Conservation (phyloP, 768 basidiomycete genomes). For the Lactarius vividus region DNA sequence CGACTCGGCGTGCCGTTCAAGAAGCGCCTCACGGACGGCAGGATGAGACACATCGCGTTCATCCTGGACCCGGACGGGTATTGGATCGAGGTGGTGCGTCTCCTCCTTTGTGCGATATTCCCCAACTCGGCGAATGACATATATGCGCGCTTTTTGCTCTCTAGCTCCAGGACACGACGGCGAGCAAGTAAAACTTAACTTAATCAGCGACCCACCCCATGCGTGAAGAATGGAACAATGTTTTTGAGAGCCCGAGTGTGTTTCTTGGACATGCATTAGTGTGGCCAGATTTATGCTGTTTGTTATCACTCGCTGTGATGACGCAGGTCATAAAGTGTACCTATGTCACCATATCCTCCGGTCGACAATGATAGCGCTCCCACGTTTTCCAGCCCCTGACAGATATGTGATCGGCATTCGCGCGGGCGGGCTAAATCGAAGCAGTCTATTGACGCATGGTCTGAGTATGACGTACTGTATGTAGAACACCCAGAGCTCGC, state of each 20-base stretch:
- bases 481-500: too few relatives aligned
- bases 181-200: background rate
- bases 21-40: slow-evolving; percentile 83
- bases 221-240: background rate
- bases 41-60: slow-evolving; percentile 83
- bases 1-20: slow-evolving; percentile 77
- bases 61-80: slow-evolving; percentile 78
- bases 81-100: slow-evolving; percentile 29
- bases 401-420: slow-evolving; percentile 7
- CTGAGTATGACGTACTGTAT: too few relatives aligned
- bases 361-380: background rate
- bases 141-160: background rate
- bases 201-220: background rate
- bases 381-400: slow-evolving; percentile 19
- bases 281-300: too few relatives aligned
- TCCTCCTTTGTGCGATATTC: background rate
- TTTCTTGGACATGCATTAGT: too few relatives aligned
- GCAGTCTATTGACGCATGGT: too few relatives aligned
- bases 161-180: slow-evolving; percentile 1
- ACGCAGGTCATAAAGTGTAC: too few relatives aligned
- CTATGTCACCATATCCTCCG: too few relatives aligned
- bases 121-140: background rate
- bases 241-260: too few relatives aligned
- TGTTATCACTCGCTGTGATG: too few relatives aligned
- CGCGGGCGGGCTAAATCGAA: slow-evolving; percentile 1